A percentile compares a stretch with the other conserved stretches of the same genome.
phyloP scores from a whole-genome alignment of 176 grass and related monocot genomes.

The Carex cristatella region DNA sequence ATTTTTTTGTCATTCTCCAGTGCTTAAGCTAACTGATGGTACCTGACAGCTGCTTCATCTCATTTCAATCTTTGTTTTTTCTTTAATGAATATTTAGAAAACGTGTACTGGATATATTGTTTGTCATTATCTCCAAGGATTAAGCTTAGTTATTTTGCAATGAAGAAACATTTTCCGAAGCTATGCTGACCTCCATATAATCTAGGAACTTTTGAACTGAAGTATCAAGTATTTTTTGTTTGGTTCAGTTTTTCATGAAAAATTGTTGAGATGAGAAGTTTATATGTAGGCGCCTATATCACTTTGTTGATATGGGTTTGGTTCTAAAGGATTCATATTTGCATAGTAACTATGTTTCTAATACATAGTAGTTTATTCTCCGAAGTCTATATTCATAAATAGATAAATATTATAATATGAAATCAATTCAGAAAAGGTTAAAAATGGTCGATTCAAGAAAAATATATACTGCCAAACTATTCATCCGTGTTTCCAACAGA shows the following conservation, averaged over 20 bases:
- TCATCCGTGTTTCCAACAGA: background rate
- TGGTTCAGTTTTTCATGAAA: background rate
- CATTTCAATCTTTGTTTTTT: background rate
- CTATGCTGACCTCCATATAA: background rate
- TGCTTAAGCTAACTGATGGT: background rate
- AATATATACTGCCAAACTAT: background rate
- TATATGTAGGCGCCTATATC: background rate
- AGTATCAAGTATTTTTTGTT: background rate
- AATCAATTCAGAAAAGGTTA: background rate
- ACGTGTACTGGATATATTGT: background rate
- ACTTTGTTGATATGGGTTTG: background rate
- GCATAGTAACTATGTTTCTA: background rate
- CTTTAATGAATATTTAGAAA: background rate
- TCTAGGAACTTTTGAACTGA: background rate
- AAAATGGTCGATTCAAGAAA: background rate
- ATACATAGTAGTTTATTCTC: background rate
- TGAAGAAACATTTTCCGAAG: background rate
- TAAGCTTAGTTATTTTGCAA: background rate
- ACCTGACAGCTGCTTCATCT: background rate
- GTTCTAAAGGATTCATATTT: background rate
- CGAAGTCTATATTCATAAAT: background rate
- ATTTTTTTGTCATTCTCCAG: background rate
- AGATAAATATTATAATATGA: background rate
- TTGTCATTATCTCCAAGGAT: background rate
- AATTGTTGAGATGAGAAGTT: background rate